Conservation (phyloP, 768 basidiomycete species). For the Pulveroboletus sp. region DNA sequence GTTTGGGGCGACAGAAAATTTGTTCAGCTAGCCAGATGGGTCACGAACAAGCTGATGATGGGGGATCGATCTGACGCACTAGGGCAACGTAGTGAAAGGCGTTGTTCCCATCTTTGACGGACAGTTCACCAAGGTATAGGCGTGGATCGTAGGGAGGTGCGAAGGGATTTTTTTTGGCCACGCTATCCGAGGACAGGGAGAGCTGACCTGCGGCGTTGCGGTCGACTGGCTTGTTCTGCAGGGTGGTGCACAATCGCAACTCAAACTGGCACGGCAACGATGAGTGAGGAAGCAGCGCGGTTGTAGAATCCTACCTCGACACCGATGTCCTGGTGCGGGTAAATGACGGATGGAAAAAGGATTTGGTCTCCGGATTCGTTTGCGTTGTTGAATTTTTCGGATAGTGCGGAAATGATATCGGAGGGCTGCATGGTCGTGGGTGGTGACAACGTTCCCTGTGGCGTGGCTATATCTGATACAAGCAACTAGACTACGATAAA, state of each 20-base stretch:
- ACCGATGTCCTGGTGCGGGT: slow-evolving; percentile 56
- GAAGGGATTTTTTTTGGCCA: slow-evolving; percentile 63
- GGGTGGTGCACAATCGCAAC: slow-evolving; percentile 79
- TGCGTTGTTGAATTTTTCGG: slow-evolving; percentile 57
- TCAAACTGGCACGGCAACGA: slow-evolving; percentile 59
- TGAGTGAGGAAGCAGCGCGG: background rate
- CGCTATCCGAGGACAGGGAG: slow-evolving; percentile 24
- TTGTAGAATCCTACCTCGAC: slow-evolving; percentile 51
- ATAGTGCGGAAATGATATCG: slow-evolving; percentile 56
- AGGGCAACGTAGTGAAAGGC: slow-evolving; percentile 62
- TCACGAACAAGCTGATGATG: background rate
- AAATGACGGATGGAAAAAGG: slow-evolving; percentile 74
- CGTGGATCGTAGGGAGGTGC: slow-evolving; percentile 80
- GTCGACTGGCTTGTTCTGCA: slow-evolving; percentile 72
- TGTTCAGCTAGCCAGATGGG: slow-evolving; percentile 63
- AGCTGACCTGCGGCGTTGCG: slow-evolving; percentile 42
- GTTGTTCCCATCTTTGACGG: slow-evolving; percentile 45
- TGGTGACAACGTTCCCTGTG: too few species aligned
- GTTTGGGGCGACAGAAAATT: slow-evolving; percentile 77
- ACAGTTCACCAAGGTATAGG: slow-evolving; percentile 73
- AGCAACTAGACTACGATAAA: slow-evolving; percentile 4
- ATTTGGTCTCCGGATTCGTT: slow-evolving; percentile 62
- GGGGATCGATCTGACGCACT: slow-evolving; percentile 41
- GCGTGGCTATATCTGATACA: background rate
- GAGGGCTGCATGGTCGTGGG: slow-evolving; percentile 22